Percentiles rank a stretch among this genome's conserved stretches.
Evolutionary conservation across 148 eudicot species (phyloP).

Genomic region (Agrostemma githago): DNA sequence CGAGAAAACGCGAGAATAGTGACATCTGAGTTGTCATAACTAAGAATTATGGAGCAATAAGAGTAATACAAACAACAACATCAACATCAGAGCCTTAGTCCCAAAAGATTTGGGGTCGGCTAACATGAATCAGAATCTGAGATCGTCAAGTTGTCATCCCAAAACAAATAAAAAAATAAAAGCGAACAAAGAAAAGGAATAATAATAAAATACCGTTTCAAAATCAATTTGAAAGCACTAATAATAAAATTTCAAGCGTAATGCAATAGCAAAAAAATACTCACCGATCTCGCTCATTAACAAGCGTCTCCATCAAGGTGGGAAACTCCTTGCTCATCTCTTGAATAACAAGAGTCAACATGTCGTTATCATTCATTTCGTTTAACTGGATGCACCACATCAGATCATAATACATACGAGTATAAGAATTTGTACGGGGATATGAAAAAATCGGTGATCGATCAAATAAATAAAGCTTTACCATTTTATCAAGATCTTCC

Average conservation of each 20-base stretch:
- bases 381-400: slow-evolving; percentile 53
- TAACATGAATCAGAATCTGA: no score
- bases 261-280: slow-evolving; percentile 38
- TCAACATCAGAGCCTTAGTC: no score
- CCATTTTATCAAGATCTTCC: slow-evolving; percentile 67
- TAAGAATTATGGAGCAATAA: not conserved
- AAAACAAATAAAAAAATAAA: no score
- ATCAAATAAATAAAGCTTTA: slow-evolving; percentile 19
- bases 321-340: slow-evolving; percentile 96
- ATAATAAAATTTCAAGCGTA: no score
- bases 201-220: no score
- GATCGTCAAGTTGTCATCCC: no score
- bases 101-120: no score
- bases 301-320: slow-evolving; percentile 90
- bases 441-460: slow-evolving; percentile 1
- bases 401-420: slow-evolving; percentile 16
- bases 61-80: not conserved
- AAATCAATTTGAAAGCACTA: no score
- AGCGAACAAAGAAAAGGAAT: no score
- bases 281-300: slow-evolving; percentile 89
- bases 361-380: slow-evolving; percentile 87
- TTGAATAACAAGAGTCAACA: slow-evolving; percentile 91
- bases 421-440: slow-evolving; percentile 1
- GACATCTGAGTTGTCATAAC: not conserved
- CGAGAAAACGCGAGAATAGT: not conserved